These are phyloP conservation scores for Buxus sempervirens DNA, from an alignment of 164 flowering plant genomes.

Conservation along the genomic window DNA sequence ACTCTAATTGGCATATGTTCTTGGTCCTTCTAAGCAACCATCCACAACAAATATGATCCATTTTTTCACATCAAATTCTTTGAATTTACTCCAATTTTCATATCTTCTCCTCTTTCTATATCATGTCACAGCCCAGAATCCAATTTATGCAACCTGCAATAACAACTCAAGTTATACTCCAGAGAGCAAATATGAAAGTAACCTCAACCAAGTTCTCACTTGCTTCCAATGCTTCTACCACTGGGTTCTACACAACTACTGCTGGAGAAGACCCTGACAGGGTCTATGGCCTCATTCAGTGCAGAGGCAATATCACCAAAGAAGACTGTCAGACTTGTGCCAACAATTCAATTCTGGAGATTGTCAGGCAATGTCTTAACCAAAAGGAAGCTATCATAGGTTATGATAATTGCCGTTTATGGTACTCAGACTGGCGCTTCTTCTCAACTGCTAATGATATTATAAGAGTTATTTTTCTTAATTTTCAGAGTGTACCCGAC, in stretches of 20 bases:
- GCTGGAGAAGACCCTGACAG: constrained; percentile 14
- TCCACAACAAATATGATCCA: too few species aligned
- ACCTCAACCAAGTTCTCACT: constrained; percentile 18
- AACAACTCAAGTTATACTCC: constrained; percentile 5
- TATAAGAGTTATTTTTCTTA: background rate
- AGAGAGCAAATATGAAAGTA: constrained; percentile 14
- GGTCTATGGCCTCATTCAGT: constrained; percentile 19
- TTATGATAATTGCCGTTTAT: constrained; percentile 24
- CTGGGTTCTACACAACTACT: constrained; percentile 24
- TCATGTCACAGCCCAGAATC: too few species aligned
- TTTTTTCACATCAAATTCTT: too few species aligned
- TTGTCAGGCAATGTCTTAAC: constrained; percentile 2
- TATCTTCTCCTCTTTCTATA: too few species aligned
- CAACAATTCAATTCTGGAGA: background rate
- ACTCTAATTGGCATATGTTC: too few species aligned
- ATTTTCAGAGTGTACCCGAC: background rate
- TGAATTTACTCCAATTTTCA: too few species aligned
- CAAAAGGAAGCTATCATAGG: constrained; percentile 8
- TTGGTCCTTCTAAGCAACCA: too few species aligned
- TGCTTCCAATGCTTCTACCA: constrained; percentile 1
- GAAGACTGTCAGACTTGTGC: constrained; percentile 16
- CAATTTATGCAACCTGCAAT: too few species aligned
- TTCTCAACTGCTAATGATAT: background rate
- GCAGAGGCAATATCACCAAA: constrained; percentile 19
- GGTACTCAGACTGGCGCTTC: constrained; percentile 17